Evolutionary conservation across 2,329 filamentous ascomycete genomes (phyloP), one percentile per base, ranked within the genome.

Genomic region (Coniochaeta prunicola): DNA sequence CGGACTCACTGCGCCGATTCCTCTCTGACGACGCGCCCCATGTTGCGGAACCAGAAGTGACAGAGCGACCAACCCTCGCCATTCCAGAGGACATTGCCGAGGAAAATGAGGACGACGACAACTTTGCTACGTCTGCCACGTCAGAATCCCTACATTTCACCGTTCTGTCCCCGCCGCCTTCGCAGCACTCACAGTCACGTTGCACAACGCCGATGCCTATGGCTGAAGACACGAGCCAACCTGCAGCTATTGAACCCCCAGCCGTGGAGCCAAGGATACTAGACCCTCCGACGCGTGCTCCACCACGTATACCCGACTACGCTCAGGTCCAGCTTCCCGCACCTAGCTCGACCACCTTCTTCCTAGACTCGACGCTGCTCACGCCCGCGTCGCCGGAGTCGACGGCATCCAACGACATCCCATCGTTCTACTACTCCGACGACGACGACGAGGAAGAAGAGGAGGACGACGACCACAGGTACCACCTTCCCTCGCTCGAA

Each of bases 71-170:
- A 12, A 65, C 65, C 13, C 62, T 78, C 26, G 64, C 65, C 40
- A 79, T 80, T 24, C 75, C 77, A 1, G 75, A 79, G 56, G 76
- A 80, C 58, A 78, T 77, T 38, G 73, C 69, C 8, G 80, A 82
- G 58, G 78, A 80, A 57, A 73, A 73, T 50, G 82, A 85, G 56
- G 82, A 86, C 61, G 83, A 86, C 64, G 81, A 85, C 62, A 86
- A 86, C 70, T 86, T 87, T 64, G 82, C 82, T n/a, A 78, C 76
- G 4, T 79, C 79, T 1, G 76, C 78, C 3, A 65, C 70, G 7
- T 77, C 77, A 0, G 53, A 55, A 55, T 19, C 30, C 30, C 71
- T 74, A 24, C 68, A 74, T 1, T 79, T 73, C 21, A 81, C 79
- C 1, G 70, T 74, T 42, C 70, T 84, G 17, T 84, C 82, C 2